Evolutionary conservation across 2,329 filamentous ascomycete genomes (phyloP), one percentile per base, ranked within the genome.

Genomic region (Xylariales sp.): DNA sequence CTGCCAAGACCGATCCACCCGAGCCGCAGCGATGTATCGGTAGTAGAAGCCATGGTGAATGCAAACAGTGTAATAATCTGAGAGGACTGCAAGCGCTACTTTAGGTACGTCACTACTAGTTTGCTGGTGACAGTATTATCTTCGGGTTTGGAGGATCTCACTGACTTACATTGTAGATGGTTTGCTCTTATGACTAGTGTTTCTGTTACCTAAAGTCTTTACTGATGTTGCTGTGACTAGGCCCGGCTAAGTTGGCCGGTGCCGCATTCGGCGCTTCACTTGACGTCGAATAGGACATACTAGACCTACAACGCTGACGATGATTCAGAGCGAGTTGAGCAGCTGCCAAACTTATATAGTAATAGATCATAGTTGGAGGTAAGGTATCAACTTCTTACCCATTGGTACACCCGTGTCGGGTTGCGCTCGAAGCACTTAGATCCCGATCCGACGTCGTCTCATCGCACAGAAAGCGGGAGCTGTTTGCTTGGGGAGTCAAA

Each of bases 1-100:
- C 83, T 86, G 1, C 85, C 84, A 0, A 86, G 79, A 3, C 84
- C 84, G 45, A 73, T 70, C 72, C 71, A 75, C 18, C 62, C 62
- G 28, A 52, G 36, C 23, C n/a, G 46, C 30, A 14, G 64, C 28
- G 34, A 49, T 16, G 41, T 48, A 43, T 23, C 23, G 23, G 23
- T 23, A 23, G 23, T 23, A 23, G 57, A 12, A n/a, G 62, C 49
- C 62, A 65, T 65, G 41, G 45, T 39, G 30, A 30, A 59, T 32
- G 41, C 41, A 30, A 64, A 16, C 5, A 53, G 12, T 30, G 18
- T 14, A 39, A 7, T 12, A 41, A 49, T 45, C 28, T n/a, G 4
- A 12, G 32, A 10, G 28, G 12, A 14, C 18, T 7, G 30, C 9
- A 45, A 39, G 6, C 9, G 8, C 2, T 46, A n/a, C 41, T 7